A percentile compares a stretch with the other conserved stretches of the same genome.
Conservation (phyloP, 1,284 basidiomycete species). For the Trichosporon sp. region DNA sequence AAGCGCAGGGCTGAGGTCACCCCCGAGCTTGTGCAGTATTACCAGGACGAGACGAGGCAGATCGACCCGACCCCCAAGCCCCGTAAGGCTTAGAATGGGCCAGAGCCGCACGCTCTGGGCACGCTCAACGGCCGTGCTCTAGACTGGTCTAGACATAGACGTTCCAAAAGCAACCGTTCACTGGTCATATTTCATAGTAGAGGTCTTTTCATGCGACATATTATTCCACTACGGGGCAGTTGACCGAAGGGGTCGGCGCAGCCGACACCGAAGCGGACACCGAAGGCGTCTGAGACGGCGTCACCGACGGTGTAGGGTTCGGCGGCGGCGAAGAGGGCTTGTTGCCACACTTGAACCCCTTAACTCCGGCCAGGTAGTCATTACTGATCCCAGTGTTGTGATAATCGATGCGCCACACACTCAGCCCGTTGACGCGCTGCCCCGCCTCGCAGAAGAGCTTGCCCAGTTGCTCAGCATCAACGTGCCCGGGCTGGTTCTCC, state of each 20-base stretch:
- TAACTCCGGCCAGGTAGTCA: background rate
- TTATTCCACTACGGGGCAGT: background rate
- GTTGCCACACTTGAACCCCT: background rate
- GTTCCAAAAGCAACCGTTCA: background rate
- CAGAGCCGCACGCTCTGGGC: background rate
- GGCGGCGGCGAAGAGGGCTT: background rate
- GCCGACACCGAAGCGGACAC: no score
- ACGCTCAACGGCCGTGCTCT: no score
- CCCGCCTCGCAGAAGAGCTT: constrained; percentile 1
- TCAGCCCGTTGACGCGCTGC: background rate
- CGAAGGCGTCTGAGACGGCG: no score
- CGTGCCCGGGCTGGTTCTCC: constrained; percentile 16
- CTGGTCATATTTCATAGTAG: constrained; percentile 1
- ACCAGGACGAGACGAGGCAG: constrained; percentile 81
- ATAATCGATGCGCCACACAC: constrained; percentile 14
- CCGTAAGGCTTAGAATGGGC: background rate
- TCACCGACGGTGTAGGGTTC: background rate
- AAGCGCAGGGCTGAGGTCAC: constrained; percentile 83
- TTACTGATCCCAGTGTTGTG: background rate
- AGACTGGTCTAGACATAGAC: background rate
- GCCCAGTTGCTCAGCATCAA: constrained; percentile 9
- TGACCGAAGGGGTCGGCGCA: no score
- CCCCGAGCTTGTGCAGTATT: constrained; percentile 72
- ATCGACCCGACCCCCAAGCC: constrained; percentile 63
- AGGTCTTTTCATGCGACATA: constrained; percentile 14